Evolutionary conservation across 306 rosid species (phyloP).

Genomic region (Canavalia gladiata): DNA sequence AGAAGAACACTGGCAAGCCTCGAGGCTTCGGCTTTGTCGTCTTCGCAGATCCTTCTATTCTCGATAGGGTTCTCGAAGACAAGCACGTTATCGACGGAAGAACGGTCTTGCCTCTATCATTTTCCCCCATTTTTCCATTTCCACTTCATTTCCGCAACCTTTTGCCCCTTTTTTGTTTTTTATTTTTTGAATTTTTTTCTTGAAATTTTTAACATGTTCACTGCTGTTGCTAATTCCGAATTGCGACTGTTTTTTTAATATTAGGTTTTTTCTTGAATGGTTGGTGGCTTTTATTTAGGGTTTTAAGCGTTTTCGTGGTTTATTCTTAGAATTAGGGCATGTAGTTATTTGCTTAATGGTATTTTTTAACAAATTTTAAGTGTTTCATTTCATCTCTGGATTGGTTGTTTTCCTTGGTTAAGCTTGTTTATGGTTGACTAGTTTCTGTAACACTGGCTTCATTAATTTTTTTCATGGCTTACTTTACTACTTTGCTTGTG

Average conservation of each 20-base stretch:
- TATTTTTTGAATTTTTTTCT: not conserved
- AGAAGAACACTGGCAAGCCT: constrained; percentile 83
- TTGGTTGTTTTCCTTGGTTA: not conserved
- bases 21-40: constrained; percentile 93
- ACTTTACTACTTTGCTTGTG: not conserved
- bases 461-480: constrained; percentile 22
- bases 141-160: not conserved
- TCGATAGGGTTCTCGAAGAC: constrained; percentile 93
- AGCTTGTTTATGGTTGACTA: not conserved
- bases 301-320: constrained; percentile 26
- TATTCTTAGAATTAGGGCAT: constrained; percentile 1
- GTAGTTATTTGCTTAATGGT: not conserved
- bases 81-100: constrained; percentile 88
- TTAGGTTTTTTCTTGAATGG: constrained; percentile 1
- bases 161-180: not conserved
- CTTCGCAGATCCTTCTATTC: constrained; percentile 87
- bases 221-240: constrained; percentile 26
- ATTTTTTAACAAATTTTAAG: not conserved
- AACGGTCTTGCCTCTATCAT: constrained; percentile 60
- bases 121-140: not conserved
- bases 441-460: not conserved
- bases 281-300: not conserved
- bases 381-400: constrained; percentile 1
- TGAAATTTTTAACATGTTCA: not conserved
- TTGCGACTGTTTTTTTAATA: not conserved